A percentile compares a stretch with the other conserved stretches of the same genome.
phyloP scores from a whole-genome alignment of 1,139 yeast species.

The Nakaseomyces kungkrabaensis region DNA sequence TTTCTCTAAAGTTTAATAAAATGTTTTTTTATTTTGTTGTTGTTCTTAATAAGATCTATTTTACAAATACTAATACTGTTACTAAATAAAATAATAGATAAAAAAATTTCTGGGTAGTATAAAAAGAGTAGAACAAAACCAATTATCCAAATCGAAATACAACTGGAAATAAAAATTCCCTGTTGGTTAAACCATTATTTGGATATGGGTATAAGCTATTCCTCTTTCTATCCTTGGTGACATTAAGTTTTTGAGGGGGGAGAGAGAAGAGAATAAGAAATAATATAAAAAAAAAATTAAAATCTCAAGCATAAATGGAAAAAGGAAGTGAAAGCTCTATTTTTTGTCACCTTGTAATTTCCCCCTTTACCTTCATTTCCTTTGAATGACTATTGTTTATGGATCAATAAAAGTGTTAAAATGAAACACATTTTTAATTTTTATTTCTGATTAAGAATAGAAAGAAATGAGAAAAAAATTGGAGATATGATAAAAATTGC shows the following conservation, averaged over 20 bases:
- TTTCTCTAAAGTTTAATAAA: neutral
- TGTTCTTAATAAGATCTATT: slow-evolving; percentile 5
- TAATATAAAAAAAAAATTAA: neutral
- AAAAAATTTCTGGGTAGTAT: neutral
- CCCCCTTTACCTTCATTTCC: neutral
- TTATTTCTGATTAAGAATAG: neutral
- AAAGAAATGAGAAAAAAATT: neutral
- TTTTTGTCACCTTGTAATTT: neutral
- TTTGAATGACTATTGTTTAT: neutral
- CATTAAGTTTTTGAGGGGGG: neutral
- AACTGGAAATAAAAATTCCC: too few species aligned
- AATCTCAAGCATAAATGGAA: neutral
- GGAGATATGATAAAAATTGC: neutral
- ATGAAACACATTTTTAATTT: too few species aligned
- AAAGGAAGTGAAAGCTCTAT: neutral
- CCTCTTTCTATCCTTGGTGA: neutral
- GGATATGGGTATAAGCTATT: neutral
- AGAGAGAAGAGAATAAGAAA: neutral
- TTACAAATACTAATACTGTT: slow-evolving; percentile 5
- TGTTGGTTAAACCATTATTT: too few species aligned
- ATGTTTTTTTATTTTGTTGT: neutral
- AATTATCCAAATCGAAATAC: too few species aligned
- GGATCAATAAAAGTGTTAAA: neutral
- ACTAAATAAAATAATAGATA: slow-evolving; percentile 4
- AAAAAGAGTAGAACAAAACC: too few species aligned